Evolutionary conservation across 257 asterid genomes (phyloP).

Genomic region (Cinchona pubescens): DNA sequence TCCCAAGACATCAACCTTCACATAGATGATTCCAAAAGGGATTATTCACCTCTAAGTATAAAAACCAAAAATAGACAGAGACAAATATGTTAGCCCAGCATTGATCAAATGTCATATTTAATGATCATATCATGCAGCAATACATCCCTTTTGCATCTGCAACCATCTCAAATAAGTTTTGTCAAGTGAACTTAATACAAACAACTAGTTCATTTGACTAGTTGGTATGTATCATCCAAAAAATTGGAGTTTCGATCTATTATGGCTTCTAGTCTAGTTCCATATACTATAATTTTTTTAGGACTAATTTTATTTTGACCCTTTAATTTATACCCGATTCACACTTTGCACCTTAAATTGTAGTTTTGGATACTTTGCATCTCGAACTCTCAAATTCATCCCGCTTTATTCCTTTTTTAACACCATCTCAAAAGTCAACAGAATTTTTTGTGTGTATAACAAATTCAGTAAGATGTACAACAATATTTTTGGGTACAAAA

Average conservation of each 20-base stretch:
- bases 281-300: not conserved
- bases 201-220: too few relatives aligned
- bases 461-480: too few relatives aligned
- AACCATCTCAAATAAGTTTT: not conserved
- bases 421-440: too few relatives aligned
- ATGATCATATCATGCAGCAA: not conserved
- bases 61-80: not conserved
- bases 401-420: too few relatives aligned
- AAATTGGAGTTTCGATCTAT: not conserved
- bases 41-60: not conserved
- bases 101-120: not conserved
- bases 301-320: too few relatives aligned
- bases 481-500: too few relatives aligned
- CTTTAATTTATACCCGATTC: too few relatives aligned
- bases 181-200: not conserved
- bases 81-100: constrained; percentile 1
- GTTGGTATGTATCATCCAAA: not conserved
- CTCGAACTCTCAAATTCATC: too few relatives aligned
- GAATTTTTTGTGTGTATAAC: too few relatives aligned
- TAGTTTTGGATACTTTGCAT: too few relatives aligned
- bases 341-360: too few relatives aligned
- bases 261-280: too few relatives aligned
- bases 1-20: constrained; percentile 1
- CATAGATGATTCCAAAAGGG: not conserved
- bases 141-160: not conserved